These are phyloP conservation scores for Baorangia bicolor DNA, from an alignment of 768 basidiomycete species.

Conservation along the genomic window DNA sequence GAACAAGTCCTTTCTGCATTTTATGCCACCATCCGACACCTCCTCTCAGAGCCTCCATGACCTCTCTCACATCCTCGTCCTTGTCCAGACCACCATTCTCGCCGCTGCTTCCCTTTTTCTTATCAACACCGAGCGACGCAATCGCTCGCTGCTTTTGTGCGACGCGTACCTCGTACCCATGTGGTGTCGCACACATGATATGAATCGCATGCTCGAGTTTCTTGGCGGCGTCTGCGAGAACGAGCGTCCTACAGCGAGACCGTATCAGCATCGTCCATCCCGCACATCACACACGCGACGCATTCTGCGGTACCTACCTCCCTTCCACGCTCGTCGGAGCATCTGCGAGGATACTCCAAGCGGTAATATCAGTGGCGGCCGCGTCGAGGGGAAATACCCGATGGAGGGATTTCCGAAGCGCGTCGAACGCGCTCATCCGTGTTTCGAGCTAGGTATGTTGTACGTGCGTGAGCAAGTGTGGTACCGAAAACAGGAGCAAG, in stretches of 20 bases:
- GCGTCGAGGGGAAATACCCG: conserved; percentile 18
- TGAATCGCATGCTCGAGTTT: conserved; percentile 48
- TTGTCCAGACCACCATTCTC: not conserved
- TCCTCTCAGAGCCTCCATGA: conserved; percentile 9
- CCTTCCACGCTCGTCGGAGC: conserved; percentile 16
- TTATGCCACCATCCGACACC: conserved; percentile 7
- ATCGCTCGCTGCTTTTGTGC: conserved; percentile 35
- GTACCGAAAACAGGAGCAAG: not conserved
- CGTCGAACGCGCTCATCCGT: conserved; percentile 38
- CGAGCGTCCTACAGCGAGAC: conserved; percentile 34
- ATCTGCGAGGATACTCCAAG: conserved; percentile 29
- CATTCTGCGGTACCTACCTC: conserved; percentile 19
- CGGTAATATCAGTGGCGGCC: conserved; percentile 1
- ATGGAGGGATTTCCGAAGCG: conserved; percentile 41
- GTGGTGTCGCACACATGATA: conserved; percentile 48
- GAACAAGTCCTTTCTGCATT: not conserved
- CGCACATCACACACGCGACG: too few species aligned
- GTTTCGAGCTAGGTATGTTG: conserved; percentile 30
- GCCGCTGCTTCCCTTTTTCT: not conserved
- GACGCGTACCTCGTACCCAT: conserved; percentile 48
- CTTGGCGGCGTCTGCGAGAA: conserved; percentile 43
- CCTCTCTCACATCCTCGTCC: conserved; percentile 9
- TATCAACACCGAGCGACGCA: conserved; percentile 21
- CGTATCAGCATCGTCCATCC: not conserved
- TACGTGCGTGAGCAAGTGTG: not conserved